Evolutionary conservation across 257 asterid species (phyloP), one percentile per base, ranked within the genome.

Genomic region (Orobanche coerulescens): DNA sequence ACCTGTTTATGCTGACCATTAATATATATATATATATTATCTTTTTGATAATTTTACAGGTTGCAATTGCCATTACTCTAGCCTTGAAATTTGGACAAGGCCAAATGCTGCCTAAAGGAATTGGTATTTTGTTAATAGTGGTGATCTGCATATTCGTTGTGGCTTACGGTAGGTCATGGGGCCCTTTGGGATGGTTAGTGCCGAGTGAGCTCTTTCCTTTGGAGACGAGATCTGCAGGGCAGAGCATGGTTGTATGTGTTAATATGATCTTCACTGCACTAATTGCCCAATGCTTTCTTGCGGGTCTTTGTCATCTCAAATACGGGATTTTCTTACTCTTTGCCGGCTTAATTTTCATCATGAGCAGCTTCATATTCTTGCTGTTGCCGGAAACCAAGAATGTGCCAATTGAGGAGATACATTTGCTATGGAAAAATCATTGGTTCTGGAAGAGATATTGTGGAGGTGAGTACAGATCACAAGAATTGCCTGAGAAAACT

Each of bases 381-480:
- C 83, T 87, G 44, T 42, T 87, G 75, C 96, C 96, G 0, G 96
- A 87, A 81, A 87, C 94, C 5, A 85, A 87, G 71, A 89, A 87
- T 69, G 94, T 87, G 4, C 96, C 96, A 0, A 85, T 87, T 5
- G 96, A 87, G 68, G 96, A 87, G 80, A 70, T 82, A 36, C 72
- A 87, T 65, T 37, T 87, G 69, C 74, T 87, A 16, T 85, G 84
- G 79, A 79, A 87, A 47, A 74, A 66, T 18, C 94, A 87, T 55
- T 85, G 94, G 85, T 75, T 73, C 44, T 87, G 96, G 96, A 85
- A 76, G 73, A 79, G 82, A 36, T 87, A 72, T 61, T 79, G 81
- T 50, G 54, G 19, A 1, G 69, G 76, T 1, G 78, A 66, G 24
- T 67, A 26, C 6, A 28, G 15, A 2, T n/a, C 12, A 6, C 44